Percentiles rank a stretch among this genome's conserved stretches.
These are phyloP conservation scores for Myriosclerotinia duriaeana DNA, from an alignment of 2,329 filamentous ascomycete species.

Conservation along the genomic window DNA sequence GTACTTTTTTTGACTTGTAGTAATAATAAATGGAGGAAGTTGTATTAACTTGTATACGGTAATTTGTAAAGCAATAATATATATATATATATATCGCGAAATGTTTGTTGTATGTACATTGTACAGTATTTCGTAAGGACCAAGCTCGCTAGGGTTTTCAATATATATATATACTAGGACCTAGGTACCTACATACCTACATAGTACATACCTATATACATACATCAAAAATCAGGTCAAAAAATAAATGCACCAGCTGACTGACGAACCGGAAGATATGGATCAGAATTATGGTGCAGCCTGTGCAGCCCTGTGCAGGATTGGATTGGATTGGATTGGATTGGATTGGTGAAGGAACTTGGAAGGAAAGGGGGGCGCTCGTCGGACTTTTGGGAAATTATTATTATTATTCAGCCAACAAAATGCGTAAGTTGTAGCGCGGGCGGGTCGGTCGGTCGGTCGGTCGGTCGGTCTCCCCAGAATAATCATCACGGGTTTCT, in stretches of 20 bases:
- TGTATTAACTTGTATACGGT: not conserved
- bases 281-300: not conserved
- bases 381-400: conserved; percentile 8
- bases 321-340: not conserved
- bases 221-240: too few species aligned
- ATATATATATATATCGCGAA: too few species aligned
- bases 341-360: too few species aligned
- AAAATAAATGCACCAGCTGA: conserved; percentile 10
- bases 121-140: conserved; percentile 9
- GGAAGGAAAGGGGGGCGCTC: not conserved
- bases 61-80: not conserved
- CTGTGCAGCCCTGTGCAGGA: not conserved
- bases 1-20: not conserved
- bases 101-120: not conserved
- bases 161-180: not conserved
- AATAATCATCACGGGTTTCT: conserved; percentile 20
- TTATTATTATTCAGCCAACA: conserved; percentile 21
- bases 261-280: conserved; percentile 13
- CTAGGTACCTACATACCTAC: too few species aligned
- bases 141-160: not conserved
- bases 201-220: too few species aligned
- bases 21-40: too few species aligned
- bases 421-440: conserved; percentile 13
- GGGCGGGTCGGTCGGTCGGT: too few species aligned
- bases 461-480: not conserved